phyloP scores from a whole-genome alignment of 192 early-diverging fungal genomes.

The Entomortierella beljakovae region DNA sequence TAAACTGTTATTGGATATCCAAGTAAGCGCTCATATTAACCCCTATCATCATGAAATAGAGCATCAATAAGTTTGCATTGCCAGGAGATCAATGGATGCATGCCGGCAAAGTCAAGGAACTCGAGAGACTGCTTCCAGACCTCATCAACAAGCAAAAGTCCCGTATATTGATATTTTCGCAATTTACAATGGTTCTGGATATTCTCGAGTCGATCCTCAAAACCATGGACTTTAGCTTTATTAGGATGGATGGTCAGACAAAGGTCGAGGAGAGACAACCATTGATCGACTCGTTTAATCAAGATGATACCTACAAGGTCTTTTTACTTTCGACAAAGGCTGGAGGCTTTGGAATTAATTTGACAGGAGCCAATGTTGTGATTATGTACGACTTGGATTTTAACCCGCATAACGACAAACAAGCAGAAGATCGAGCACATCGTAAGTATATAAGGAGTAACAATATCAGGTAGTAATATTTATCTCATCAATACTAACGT shows the following conservation, averaged over 20 bases:
- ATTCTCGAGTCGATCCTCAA: constrained; percentile 79
- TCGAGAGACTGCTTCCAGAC: constrained; percentile 67
- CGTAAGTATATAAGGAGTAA: constrained; percentile 66
- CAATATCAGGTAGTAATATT: too few relatives aligned
- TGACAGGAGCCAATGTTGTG: constrained; percentile 82
- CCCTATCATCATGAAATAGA: constrained; percentile 36
- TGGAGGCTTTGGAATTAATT: constrained; percentile 85
- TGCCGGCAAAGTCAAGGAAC: constrained; percentile 77
- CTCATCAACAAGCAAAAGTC: constrained; percentile 58
- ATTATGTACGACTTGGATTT: constrained; percentile 85
- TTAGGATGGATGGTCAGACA: constrained; percentile 76
- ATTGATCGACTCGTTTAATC: constrained; percentile 85
- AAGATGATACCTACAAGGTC: constrained; percentile 60
- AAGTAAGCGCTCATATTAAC: too few relatives aligned
- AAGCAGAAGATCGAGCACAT: constrained; percentile 91
- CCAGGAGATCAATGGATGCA: constrained; percentile 72
- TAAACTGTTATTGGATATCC: too few relatives aligned
- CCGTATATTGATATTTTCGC: constrained; percentile 83
- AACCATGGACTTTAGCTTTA: constrained; percentile 57
- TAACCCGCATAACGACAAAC: constrained; percentile 88
- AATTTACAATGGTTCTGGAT: constrained; percentile 86
- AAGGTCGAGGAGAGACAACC: constrained; percentile 76
- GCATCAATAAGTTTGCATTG: constrained; percentile 58
- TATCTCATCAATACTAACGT: too few relatives aligned
- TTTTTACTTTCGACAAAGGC: constrained; percentile 85